Evolutionary conservation across 2,329 filamentous ascomycete genomes (phyloP), one percentile per base, ranked within the genome.

Genomic region (Pseudogymnoascus sp.): DNA sequence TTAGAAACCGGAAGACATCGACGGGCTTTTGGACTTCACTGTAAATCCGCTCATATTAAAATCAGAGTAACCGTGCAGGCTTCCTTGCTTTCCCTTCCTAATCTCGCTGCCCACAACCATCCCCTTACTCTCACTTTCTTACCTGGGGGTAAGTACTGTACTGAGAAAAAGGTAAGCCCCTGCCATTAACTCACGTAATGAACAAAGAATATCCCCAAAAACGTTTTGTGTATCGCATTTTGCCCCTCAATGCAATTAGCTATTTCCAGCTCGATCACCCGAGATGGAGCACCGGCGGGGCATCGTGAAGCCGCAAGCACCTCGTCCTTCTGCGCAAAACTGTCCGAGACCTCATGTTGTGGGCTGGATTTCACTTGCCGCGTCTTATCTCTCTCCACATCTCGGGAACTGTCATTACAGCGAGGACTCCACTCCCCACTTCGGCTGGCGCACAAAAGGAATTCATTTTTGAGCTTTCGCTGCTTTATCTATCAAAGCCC

Each of bases 341-440:
- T 56, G 49, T 56, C 49, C 28, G 49, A 56, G 49, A 34, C 49
- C 49, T 56, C 49, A 56, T 56, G 49, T 56, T 56, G 49, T 56
- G 49, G 49, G 49, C 49, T 25, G 49, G 49, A 56, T 34, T 49
- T 16, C 16, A 56, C 11, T 31, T 56, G 49, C 49, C 49, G 49
- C 49, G 25, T 56, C 49, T 56, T 56, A 56, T 56, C 49, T 56
- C 49, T 56, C 49, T 56, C 49, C 49, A 56, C 49, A 56, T 56
- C 49, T 34, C 49, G 49, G 49, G 49, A 56, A 56, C 49, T 56
- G 49, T 56, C 49, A 56, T 56, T 53, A 53, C 25, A 53, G 25
- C 12, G 46, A 53, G 12, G 11, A 53, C 46, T 53, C 46, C 46
- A 53, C 46, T 31, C 25, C 49, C 49, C 49, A 56, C 49, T 34